Percentiles rank a stretch among this genome's conserved stretches.
phyloP scores from a whole-genome alignment of 73 alveolate species.

The Paramecium tetraurelia region DNA sequence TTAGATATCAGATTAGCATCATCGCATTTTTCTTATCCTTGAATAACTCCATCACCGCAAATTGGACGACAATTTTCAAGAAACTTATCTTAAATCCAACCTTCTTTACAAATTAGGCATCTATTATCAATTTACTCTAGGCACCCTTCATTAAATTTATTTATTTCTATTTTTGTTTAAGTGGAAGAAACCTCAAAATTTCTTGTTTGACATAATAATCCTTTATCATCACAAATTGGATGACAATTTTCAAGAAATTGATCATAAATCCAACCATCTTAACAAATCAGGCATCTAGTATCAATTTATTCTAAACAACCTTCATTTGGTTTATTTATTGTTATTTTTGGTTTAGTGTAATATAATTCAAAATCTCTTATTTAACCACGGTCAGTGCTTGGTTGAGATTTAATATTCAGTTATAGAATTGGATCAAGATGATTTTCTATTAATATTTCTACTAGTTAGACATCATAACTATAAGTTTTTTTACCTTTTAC shows the following conservation, averaged over 20 bases:
- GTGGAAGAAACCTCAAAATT: neutral
- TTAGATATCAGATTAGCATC: neutral
- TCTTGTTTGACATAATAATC: too few relatives aligned
- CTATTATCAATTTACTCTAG: too few relatives aligned
- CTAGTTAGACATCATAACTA: too few relatives aligned
- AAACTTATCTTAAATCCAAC: neutral
- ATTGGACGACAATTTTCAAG: neutral
- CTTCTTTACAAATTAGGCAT: neutral
- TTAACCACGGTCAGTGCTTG: neutral
- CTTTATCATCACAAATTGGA: too few relatives aligned
- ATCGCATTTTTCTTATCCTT: neutral
- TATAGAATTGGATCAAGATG: neutral
- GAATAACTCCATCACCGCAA: neutral
- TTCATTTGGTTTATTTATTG: too few relatives aligned
- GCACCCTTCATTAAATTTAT: neutral
- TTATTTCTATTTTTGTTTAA: too few relatives aligned
- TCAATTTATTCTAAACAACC: too few relatives aligned
- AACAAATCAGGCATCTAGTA: too few relatives aligned
- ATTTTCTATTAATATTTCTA: neutral
- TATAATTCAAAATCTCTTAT: neutral
- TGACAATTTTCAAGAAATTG: too few relatives aligned
- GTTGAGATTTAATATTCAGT: too few relatives aligned
- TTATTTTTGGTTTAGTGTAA: neutral
- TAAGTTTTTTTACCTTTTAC: neutral
- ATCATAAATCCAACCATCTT: too few relatives aligned